phyloP scores from a whole-genome alignment of 1,284 basidiomycete genomes.

The Ganoderma multipileum region DNA sequence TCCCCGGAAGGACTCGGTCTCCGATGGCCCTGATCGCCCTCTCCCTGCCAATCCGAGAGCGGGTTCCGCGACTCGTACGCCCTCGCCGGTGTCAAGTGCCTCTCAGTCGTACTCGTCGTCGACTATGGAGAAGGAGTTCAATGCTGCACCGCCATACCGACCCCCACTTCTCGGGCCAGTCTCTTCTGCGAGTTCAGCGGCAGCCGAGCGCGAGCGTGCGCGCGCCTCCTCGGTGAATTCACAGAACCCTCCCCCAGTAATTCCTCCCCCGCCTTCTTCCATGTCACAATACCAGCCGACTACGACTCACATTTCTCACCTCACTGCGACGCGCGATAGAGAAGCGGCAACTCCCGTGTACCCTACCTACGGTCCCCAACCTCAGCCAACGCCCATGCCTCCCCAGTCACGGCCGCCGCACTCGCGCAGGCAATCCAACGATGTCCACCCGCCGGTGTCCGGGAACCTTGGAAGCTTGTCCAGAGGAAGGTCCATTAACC shows the following conservation, averaged over 20 bases:
- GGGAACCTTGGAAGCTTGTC: conserved; percentile 19
- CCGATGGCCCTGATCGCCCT: conserved; percentile 19
- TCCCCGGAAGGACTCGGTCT: conserved; percentile 23
- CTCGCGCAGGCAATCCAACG: conserved; percentile 24
- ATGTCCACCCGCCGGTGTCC: conserved; percentile 14
- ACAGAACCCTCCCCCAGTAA: conserved; percentile 17
- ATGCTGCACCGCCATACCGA: conserved; percentile 2
- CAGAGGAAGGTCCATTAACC: conserved; percentile 23
- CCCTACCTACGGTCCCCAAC: conserved; percentile 21
- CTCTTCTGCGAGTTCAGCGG: conserved; percentile 24
- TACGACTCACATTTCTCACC: conserved; percentile 20
- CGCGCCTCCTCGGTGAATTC: conserved; percentile 31
- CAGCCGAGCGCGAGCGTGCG: conserved; percentile 28
- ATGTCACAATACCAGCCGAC: conserved; percentile 19
- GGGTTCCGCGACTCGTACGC: conserved; percentile 25
- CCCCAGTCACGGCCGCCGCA: conserved; percentile 18
- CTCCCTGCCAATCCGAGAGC: conserved; percentile 18
- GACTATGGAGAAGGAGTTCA: conserved; percentile 18
- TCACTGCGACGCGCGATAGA: conserved; percentile 21
- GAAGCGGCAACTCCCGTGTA: conserved; percentile 20
- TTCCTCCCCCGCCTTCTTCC: conserved; percentile 14
- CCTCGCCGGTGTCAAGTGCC: conserved; percentile 27
- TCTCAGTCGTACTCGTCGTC: conserved; percentile 20
- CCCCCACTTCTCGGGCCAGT: conserved; percentile 19
- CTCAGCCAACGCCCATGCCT: conserved; percentile 9